Percentiles rank a stretch among this genome's conserved stretches.
These are phyloP conservation scores for Geranium rotundifolium DNA, from an alignment of 345 rosid genomes.

Conservation along the genomic window DNA sequence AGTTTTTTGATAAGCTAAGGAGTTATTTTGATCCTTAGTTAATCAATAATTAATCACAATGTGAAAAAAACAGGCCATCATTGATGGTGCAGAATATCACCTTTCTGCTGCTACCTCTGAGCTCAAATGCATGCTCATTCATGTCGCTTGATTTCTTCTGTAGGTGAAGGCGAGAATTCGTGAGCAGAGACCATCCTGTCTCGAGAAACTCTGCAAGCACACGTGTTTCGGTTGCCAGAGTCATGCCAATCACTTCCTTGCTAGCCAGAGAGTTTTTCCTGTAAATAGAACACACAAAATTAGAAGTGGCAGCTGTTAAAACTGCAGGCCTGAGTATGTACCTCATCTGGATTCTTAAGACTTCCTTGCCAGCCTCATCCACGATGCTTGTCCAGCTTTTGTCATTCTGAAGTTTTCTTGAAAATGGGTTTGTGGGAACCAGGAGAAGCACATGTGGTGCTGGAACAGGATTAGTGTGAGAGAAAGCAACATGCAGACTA, in stretches of 20 bases:
- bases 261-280: background rate
- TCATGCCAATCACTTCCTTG: slow-evolving; percentile 10
- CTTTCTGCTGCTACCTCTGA: slow-evolving; percentile 8
- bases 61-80: background rate
- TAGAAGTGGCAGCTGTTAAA: too few relatives aligned
- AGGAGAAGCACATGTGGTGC: slow-evolving; percentile 13
- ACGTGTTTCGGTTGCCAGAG: slow-evolving; percentile 6
- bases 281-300: too few relatives aligned
- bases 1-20: too few relatives aligned
- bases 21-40: background rate
- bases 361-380: slow-evolving; percentile 11
- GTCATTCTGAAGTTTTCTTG: background rate
- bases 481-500: slow-evolving; percentile 14
- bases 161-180: slow-evolving; percentile 8
- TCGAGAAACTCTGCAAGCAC: slow-evolving; percentile 15
- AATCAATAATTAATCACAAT: too few relatives aligned
- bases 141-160: background rate
- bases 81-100: background rate
- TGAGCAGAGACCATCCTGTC: slow-evolving; percentile 13
- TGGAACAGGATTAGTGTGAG: slow-evolving; percentile 21
- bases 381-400: background rate
- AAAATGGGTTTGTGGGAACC: slow-evolving; percentile 5
- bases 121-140: slow-evolving; percentile 4
- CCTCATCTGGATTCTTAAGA: slow-evolving; percentile 19
- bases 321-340: background rate